Percentiles rank a stretch among this genome's conserved stretches.
Conservation (phyloP, 768 basidiomycete genomes). For the Amanita polypyramis region DNA sequence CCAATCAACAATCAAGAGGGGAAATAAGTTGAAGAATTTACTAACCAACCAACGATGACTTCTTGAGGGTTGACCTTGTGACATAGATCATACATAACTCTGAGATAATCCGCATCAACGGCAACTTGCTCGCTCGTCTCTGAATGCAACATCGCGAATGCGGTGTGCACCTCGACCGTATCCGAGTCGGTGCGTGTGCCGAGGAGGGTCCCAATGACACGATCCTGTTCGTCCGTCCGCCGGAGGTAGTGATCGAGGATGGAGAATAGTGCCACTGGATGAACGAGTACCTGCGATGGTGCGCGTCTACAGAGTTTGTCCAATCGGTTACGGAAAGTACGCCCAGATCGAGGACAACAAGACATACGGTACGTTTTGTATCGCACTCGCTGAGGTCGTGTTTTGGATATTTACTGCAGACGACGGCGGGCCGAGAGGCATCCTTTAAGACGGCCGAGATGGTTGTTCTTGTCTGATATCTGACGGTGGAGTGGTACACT, state of each 20-base stretch:
- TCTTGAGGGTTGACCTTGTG: constrained; percentile 79
- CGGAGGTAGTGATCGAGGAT: constrained; percentile 97
- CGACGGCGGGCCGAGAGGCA: constrained; percentile 39
- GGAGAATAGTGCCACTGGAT: constrained; percentile 88
- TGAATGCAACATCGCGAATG: constrained; percentile 89
- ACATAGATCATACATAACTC: constrained; percentile 85
- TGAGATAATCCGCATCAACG: constrained; percentile 95
- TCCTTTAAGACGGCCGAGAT: constrained; percentile 17
- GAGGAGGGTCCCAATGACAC: constrained; percentile 93
- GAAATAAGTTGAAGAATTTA: constrained; percentile 10
- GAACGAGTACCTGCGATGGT: constrained; percentile 68
- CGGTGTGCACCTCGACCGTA: constrained; percentile 62
- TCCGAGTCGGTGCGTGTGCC: constrained; percentile 63
- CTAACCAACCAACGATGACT: constrained; percentile 91
- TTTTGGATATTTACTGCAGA: constrained; percentile 41
- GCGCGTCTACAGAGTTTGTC: constrained; percentile 38
- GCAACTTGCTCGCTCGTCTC: constrained; percentile 90
- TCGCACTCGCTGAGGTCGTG: constrained; percentile 19
- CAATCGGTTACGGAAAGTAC: not conserved
- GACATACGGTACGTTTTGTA: constrained; percentile 29
- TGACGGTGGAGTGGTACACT: not conserved
- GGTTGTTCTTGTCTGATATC: not conserved
- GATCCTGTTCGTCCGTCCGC: constrained; percentile 66
- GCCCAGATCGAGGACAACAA: not conserved
- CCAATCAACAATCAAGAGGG: constrained; percentile 4